phyloP scores from a whole-genome alignment of 75 land plant genomes.

The Selaginella moellendorffii region DNA sequence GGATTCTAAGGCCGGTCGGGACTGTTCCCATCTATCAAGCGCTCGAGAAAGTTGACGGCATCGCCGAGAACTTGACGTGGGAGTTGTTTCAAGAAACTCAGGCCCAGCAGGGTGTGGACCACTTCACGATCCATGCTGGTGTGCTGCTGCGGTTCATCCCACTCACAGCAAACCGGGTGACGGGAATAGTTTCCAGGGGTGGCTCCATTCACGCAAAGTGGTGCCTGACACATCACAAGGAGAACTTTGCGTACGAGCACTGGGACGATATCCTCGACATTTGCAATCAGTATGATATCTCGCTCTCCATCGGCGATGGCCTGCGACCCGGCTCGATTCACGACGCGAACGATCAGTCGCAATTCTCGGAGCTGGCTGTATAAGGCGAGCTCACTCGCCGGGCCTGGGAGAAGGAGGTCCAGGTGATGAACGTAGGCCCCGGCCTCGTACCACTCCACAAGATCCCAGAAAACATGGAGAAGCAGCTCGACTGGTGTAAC shows the following conservation, averaged over 20 bases:
- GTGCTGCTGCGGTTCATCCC: slow-evolving; percentile 84
- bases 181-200: slow-evolving; percentile 93
- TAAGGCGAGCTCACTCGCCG: slow-evolving; percentile 94
- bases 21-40: slow-evolving; percentile 98
- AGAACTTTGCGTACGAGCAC: slow-evolving; percentile 97
- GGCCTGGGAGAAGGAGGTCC: slow-evolving; percentile 99
- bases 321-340: slow-evolving; percentile 90
- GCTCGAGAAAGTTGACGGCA: slow-evolving; percentile 86
- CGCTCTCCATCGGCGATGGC: slow-evolving; percentile 93
- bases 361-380: slow-evolving; percentile 85
- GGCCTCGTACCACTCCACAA: slow-evolving; percentile 94
- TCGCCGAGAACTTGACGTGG: slow-evolving; percentile 96
- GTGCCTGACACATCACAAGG: slow-evolving; percentile 95
- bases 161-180: slow-evolving; percentile 86
- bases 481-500: slow-evolving; percentile 92
- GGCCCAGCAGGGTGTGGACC: slow-evolving; percentile 98
- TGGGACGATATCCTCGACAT: slow-evolving; percentile 99
- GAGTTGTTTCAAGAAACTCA: slow-evolving; percentile 83
- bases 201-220: slow-evolving; percentile 99
- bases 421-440: slow-evolving; percentile 99
- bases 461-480: slow-evolving; percentile 94
- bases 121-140: slow-evolving; percentile 95
- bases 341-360: slow-evolving; percentile 95
- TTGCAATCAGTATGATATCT: slow-evolving; percentile 83
- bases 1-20: slow-evolving; percentile 91